Evolutionary conservation across 108 stramenopile genomes (phyloP), one percentile per base, ranked within the genome.

Genomic region (Pseudonitzschia pungens): DNA sequence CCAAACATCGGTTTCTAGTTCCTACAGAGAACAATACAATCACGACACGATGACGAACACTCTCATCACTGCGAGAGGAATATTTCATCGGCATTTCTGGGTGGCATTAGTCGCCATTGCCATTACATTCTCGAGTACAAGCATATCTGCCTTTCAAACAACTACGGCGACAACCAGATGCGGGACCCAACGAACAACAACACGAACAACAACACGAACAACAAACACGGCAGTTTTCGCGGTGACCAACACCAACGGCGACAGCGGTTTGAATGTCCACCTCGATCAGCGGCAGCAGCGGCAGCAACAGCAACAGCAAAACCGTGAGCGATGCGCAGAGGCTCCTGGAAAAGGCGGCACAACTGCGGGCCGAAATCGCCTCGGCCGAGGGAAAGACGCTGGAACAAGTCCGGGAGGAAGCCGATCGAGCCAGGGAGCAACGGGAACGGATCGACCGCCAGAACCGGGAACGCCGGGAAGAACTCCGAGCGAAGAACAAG

Each of bases 311-410:
- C 50, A 10, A 10, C 16, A 51, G 6, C 45, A 48, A 48, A 48
- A 4, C 16, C 45, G 26, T 55, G 22, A 82, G 76, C 36, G 88
- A 87, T n/a, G 90, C 86, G 0, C 69, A 82, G 33, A 54, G 66
- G 64, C 74, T 94, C 2, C 77, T 84, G 11, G 86, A 88, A 44
- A 79, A 81, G 52, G 92, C 87, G 5, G 79, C 75, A 36, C 73
- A 83, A 45, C 41, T 94, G 62, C 74, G 92, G 31, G 89, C 82
- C 27, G 92, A 94, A 72, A 86, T 90, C 54, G 92, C 92, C 1
- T 33, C 70, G 15, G 68, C 90, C 77, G 87, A 89, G 59, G 90
- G 90, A 12, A 88, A 87, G 66, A 84, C 87, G 20, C 40, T 93
- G 7, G 82, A 93, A 56, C 76, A 93, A 56, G 84, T 93, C 26